Conservation (phyloP, 2,329 filamentous ascomycete genomes). For the Diplodia mutila region DNA sequence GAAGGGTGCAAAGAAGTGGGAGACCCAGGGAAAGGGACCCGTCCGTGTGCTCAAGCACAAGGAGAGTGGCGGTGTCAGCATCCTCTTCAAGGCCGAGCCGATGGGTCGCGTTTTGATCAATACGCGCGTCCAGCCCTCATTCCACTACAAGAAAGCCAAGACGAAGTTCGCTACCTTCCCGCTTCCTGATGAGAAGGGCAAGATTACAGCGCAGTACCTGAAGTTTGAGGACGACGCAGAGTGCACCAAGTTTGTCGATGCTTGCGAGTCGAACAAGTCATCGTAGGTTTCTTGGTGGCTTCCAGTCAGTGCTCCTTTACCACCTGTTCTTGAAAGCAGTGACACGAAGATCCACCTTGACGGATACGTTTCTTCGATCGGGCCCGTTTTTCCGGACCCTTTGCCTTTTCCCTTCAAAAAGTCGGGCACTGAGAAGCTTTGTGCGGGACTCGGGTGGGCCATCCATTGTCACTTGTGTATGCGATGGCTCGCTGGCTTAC, state of each 20-base stretch:
- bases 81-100: slow-evolving; percentile 38
- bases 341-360: neutral
- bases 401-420: neutral
- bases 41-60: slow-evolving; percentile 45
- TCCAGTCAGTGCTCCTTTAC: neutral
- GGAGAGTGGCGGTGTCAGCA: slow-evolving; percentile 36
- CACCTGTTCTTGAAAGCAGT: neutral
- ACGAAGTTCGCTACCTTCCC: slow-evolving; percentile 39
- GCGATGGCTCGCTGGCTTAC: neutral
- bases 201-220: slow-evolving; percentile 33
- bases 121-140: slow-evolving; percentile 36
- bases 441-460: neutral
- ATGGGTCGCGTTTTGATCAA: slow-evolving; percentile 40
- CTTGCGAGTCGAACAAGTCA: slow-evolving; percentile 17
- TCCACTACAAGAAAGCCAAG: slow-evolving; percentile 30
- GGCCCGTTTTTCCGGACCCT: no score
- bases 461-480: neutral
- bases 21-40: slow-evolving; percentile 38
- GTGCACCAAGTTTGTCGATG: slow-evolving; percentile 34
- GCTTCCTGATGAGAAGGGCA: slow-evolving; percentile 34
- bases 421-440: neutral
- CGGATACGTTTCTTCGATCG: neutral
- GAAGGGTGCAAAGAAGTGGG: slow-evolving; percentile 36
- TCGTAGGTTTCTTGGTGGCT: neutral
- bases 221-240: slow-evolving; percentile 37